These are phyloP conservation scores for Nannizziopsis arthrosporioides DNA, from an alignment of 2,329 filamentous ascomycete genomes.

Conservation along the genomic window DNA sequence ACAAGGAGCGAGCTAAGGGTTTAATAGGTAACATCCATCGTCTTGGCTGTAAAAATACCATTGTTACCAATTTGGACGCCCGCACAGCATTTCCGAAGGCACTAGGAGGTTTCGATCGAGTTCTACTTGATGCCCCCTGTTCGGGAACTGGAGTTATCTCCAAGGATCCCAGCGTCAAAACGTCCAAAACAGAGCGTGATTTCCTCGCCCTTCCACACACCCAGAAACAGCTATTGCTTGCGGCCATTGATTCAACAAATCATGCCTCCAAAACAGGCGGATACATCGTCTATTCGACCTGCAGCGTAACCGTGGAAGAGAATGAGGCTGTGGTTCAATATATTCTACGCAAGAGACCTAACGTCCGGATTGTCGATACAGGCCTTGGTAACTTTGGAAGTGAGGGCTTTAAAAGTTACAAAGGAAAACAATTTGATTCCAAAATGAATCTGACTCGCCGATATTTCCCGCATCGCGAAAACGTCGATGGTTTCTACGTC, in stretches of 20 bases:
- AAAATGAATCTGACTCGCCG: slow-evolving; percentile 70
- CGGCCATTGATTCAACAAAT: slow-evolving; percentile 90
- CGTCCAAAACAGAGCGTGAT: slow-evolving; percentile 91
- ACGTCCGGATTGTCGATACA: slow-evolving; percentile 85
- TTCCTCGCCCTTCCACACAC: slow-evolving; percentile 87
- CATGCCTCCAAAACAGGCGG: slow-evolving; percentile 85
- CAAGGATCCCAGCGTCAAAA: slow-evolving; percentile 94
- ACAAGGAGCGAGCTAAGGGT: slow-evolving; percentile 86
- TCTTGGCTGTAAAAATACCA: slow-evolving; percentile 80
- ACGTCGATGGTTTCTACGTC: slow-evolving; percentile 97
- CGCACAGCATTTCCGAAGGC: slow-evolving; percentile 77
- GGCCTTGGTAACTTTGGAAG: slow-evolving; percentile 73
- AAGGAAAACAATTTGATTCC: slow-evolving; percentile 82
- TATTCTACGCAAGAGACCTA: slow-evolving; percentile 78
- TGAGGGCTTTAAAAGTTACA: slow-evolving; percentile 81
- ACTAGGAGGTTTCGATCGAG: slow-evolving; percentile 90
- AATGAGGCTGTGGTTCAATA: slow-evolving; percentile 92
- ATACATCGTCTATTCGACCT: slow-evolving; percentile 94
- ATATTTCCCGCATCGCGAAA: slow-evolving; percentile 84
- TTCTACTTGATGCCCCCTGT: slow-evolving; percentile 88
- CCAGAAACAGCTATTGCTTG: slow-evolving; percentile 85
- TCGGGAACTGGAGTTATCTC: slow-evolving; percentile 95
- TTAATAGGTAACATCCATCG: slow-evolving; percentile 96
- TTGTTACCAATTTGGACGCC: slow-evolving; percentile 92
- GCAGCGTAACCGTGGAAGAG: slow-evolving; percentile 86